Evolutionary conservation across 2,329 filamentous ascomycete species (phyloP), one percentile per base, ranked within the genome.

Genomic region (Phaeosphaeria sp.): DNA sequence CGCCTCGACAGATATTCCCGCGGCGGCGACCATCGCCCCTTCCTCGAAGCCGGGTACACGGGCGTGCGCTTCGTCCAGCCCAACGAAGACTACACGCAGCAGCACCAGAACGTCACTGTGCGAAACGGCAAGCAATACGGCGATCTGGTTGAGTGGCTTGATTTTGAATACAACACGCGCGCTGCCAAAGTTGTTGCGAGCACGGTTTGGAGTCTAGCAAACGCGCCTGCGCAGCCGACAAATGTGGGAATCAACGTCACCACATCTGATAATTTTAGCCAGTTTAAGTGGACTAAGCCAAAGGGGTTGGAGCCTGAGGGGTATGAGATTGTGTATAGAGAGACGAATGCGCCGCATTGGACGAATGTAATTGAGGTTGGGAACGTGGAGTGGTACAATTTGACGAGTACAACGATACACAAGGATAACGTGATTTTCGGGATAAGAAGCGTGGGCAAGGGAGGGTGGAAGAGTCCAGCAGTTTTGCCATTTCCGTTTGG

Each of bases 341-440:
- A 81, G 9, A 84, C 80, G 2, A 77, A 75, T 21, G 78, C 80
- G 53, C 78, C 82, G 50, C 79, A 81, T 55, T 84, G 81, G 82
- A 81, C 79, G 21, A 77, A 80, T 54, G 72, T 76, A 1, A 64
- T 82, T 11, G 74, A 79, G 55, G 81, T 85, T 1, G 83, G 83
- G 0, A 69, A 79, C 21, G 79, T 80, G 3, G 63, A 55, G 9
- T 65, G 65, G 63, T 67, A 65, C 1, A 75, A 77, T 2, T 74
- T 73, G 43, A 80, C 76, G 7, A 81, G 75, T 10, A 72, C 85
- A 3, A 66, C 76, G 6, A 66, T 85, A 60, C 81, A 79, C 55
- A 85, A 85, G 71, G 84, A 86, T 59, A 83, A 84, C 67, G 80
- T 84, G 22, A 76, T 83, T 17, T 84, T 86, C 72, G 83, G 84